Conservation (phyloP, 108 stramenopile species). For the Pseudonitzschia multiseries region DNA sequence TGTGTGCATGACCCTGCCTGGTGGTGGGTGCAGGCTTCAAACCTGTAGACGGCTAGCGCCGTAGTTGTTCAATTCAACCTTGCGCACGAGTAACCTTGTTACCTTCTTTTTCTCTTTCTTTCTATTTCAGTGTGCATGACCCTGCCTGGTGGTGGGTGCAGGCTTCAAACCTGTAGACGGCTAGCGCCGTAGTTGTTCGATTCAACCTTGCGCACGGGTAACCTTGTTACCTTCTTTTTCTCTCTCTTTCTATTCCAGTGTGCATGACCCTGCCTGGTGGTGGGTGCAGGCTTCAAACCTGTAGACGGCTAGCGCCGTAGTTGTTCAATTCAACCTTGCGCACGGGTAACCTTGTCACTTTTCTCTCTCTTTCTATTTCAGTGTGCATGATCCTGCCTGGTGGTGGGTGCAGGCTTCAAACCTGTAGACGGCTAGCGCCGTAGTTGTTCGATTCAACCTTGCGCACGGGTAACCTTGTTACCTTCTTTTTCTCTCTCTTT, state of each 20-base stretch:
- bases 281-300: slow-evolving; percentile 87
- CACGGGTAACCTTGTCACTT: slow-evolving; percentile 32
- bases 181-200: slow-evolving; percentile 85
- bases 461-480: slow-evolving; percentile 48
- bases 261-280: slow-evolving; percentile 85
- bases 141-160: slow-evolving; percentile 82
- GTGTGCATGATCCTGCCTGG: slow-evolving; percentile 87
- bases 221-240: no score
- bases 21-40: slow-evolving; percentile 86
- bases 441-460: slow-evolving; percentile 90
- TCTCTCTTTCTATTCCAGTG: slow-evolving; percentile 31
- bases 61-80: slow-evolving; percentile 90
- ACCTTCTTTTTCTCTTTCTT: no score
- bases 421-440: slow-evolving; percentile 79
- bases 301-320: slow-evolving; percentile 79
- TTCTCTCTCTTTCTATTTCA: neutral
- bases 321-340: slow-evolving; percentile 90
- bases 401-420: slow-evolving; percentile 86
- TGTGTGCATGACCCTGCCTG: slow-evolving; percentile 84
- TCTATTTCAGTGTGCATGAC: slow-evolving; percentile 22
- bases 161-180: slow-evolving; percentile 87
- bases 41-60: slow-evolving; percentile 80
- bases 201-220: slow-evolving; percentile 87
- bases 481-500: no score
- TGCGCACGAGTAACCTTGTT: slow-evolving; percentile 55